Conservation (phyloP, 2,329 filamentous ascomycete genomes). For the Lachnellula subtilissima region DNA sequence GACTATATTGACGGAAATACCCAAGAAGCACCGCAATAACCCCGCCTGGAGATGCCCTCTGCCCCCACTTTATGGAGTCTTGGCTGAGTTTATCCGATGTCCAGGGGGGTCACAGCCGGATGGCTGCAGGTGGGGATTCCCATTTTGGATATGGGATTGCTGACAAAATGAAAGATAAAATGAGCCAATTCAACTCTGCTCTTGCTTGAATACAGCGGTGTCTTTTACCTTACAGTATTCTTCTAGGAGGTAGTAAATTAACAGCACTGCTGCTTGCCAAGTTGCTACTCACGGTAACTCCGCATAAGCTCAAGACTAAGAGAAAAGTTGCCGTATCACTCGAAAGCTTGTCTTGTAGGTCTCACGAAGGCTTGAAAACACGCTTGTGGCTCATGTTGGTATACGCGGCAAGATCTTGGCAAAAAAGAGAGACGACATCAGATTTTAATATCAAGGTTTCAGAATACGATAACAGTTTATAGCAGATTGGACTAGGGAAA, state of each 20-base stretch:
- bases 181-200: neutral
- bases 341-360: slow-evolving; percentile 6
- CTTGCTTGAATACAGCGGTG: neutral
- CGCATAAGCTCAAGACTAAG: neutral
- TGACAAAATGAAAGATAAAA: neutral
- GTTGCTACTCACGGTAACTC: neutral
- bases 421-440: neutral
- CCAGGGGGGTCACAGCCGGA: neutral
- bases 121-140: neutral
- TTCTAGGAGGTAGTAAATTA: neutral
- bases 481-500: neutral
- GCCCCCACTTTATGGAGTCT: neutral
- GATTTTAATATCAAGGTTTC: neutral
- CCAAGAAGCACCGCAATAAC: neutral
- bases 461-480: neutral
- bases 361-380: neutral
- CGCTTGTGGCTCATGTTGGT: slow-evolving; percentile 1
- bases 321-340: slow-evolving; percentile 3
- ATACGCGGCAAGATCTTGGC: slow-evolving; percentile 1
- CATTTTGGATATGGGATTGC: neutral
- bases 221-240: neutral
- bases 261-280: neutral
- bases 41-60: neutral
- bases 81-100: neutral
- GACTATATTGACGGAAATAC: too few species aligned